Evolutionary conservation across 768 basidiomycete species (phyloP), one percentile per base, ranked within the genome.

Genomic region (Neoboletus magnificus): DNA sequence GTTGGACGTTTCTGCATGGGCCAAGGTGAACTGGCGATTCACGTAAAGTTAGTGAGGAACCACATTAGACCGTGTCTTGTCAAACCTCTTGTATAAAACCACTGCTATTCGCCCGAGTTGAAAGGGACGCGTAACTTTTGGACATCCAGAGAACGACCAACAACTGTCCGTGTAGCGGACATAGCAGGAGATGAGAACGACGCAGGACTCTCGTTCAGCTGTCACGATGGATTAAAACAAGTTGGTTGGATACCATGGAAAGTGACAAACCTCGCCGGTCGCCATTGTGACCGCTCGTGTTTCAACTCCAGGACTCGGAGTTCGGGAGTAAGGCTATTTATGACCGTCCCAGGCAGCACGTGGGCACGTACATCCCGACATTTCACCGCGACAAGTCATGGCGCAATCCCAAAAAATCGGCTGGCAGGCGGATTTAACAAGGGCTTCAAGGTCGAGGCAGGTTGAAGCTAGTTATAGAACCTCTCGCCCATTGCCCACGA

Each of bases 1-100:
- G 74, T 74, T 74, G n/a, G 46, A 42, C 53, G 43, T 30, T 53
- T 55, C 56, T 59, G 47, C 35, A 12, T 39, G 36, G n/a, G 35
- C 8, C 12, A 20, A 13, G 23, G 35, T 8, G 16, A 20, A 13
- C 23, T 25, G 25, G 16, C 23, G 10, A 37, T 13, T 25, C 23
- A n/a, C 18, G 15, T 6, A 33, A 25, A 37, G 25, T 48, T 16
- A 5, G 33, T 18, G 27, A 18, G 13, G 23, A 48, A 16, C 25
- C 27, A 13, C n/a, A 30, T 22, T 35, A 37, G 36, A 37, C 36
- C 18, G 36, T 5, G 9, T 37, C 18, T 37, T 9, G 18, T 37
- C 36, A 5, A 18, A 13, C 32, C 12, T 33, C 11, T 33, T 33
- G 10, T 33, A 12, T 33, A 33, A 33, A 33, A 1, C 32, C 30